These are phyloP conservation scores for Hansenula anomala DNA, from an alignment of 1,139 yeast genomes.

Conservation along the genomic window DNA sequence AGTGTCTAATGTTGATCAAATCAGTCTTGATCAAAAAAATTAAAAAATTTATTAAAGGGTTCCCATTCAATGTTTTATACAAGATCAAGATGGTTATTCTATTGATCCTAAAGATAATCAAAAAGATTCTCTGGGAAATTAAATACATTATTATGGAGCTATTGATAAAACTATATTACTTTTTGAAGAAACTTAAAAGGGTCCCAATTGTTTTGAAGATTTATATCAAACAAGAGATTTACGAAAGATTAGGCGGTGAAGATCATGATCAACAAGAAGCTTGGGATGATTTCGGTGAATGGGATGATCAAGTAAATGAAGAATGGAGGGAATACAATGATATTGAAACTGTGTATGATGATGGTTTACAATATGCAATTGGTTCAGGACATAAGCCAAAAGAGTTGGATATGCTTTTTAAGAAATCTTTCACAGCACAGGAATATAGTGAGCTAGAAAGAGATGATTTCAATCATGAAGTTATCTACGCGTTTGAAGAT, in stretches of 20 bases:
- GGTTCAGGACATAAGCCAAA: not conserved
- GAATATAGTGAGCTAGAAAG: not conserved
- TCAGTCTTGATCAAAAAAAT: slow-evolving; percentile 11
- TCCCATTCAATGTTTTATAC: slow-evolving; percentile 16
- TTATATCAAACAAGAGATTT: slow-evolving; percentile 12
- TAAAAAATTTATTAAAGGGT: slow-evolving; percentile 7
- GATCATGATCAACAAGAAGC: not conserved
- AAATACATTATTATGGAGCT: slow-evolving; percentile 11
- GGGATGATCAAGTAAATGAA: slow-evolving; percentile 1
- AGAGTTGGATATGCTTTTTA: not conserved
- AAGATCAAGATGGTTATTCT: slow-evolving; percentile 14
- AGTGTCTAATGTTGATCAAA: slow-evolving; percentile 11
- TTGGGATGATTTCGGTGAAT: not conserved
- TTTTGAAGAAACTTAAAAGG: slow-evolving; percentile 5
- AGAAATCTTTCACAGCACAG: not conserved
- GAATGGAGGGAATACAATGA: not conserved
- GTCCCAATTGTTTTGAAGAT: slow-evolving; percentile 14
- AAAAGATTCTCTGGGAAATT: slow-evolving; percentile 17
- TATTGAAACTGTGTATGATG: not conserved
- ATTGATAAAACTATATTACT: slow-evolving; percentile 8
- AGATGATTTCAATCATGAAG: not conserved
- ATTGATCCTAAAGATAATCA: slow-evolving; percentile 12
- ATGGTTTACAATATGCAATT: not conserved
- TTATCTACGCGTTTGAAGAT: not conserved
- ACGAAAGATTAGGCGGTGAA: slow-evolving; percentile 10